phyloP scores from a whole-genome alignment of 2,329 filamentous ascomycete species.

The Myriosclerotinia curreyana region DNA sequence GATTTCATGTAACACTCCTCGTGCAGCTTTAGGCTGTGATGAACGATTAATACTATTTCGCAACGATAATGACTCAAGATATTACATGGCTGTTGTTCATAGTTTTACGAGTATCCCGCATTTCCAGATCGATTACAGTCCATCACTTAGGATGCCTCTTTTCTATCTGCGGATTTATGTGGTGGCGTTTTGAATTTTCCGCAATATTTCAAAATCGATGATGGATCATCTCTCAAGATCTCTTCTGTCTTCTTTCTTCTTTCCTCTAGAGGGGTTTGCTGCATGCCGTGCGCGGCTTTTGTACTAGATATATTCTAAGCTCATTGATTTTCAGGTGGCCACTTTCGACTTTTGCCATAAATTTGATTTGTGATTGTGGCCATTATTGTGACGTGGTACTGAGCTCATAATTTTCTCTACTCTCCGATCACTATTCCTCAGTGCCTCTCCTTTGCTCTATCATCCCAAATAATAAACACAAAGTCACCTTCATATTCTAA shows the following conservation, averaged over 20 bases:
- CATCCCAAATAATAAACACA: too few species aligned
- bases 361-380: background rate
- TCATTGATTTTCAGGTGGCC: background rate
- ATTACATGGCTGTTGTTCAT: background rate
- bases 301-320: background rate
- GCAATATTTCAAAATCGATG: background rate
- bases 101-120: background rate
- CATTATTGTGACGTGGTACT: background rate
- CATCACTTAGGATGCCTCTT: background rate
- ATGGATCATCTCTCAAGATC: background rate
- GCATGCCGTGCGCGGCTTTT: background rate
- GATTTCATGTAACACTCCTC: background rate
- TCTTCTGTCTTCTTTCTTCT: background rate
- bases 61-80: slow-evolving; percentile 12
- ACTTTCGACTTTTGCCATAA: background rate
- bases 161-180: background rate
- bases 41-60: background rate
- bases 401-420: background rate
- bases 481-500: background rate
- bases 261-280: background rate
- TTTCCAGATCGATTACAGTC: background rate
- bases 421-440: too few species aligned
- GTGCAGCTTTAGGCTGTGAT: slow-evolving; percentile 4
- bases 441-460: background rate
- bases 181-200: slow-evolving; percentile 7